Percentiles rank a stretch among this genome's conserved stretches.
Conservation (phyloP, 1,284 basidiomycete genomes). For the Rhodotorula sp. region DNA sequence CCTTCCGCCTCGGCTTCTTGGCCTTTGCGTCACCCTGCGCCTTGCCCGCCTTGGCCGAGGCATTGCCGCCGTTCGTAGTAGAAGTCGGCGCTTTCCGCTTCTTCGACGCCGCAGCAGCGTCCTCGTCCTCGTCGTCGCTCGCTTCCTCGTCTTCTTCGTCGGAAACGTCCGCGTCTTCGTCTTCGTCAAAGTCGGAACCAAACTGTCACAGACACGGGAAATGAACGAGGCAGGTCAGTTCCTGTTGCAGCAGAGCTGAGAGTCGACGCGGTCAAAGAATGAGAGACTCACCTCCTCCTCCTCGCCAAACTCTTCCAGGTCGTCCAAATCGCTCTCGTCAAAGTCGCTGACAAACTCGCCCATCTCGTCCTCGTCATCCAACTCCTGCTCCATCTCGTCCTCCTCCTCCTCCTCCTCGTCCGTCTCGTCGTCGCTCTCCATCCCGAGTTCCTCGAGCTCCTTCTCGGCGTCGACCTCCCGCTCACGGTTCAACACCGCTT, state of each 20-base stretch:
- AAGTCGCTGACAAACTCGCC: slow-evolving; percentile 81
- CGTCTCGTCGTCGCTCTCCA: slow-evolving; percentile 54
- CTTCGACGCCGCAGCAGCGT: slow-evolving; percentile 51
- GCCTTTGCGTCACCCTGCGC: slow-evolving; percentile 13
- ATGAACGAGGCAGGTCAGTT: not conserved
- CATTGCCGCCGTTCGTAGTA: not conserved
- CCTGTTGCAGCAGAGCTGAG: no score
- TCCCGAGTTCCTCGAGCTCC: slow-evolving; percentile 51
- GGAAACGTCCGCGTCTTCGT: slow-evolving; percentile 44
- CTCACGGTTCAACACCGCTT: slow-evolving; percentile 78
- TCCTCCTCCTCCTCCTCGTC: slow-evolving; percentile 57
- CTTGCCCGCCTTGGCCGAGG: slow-evolving; percentile 23
- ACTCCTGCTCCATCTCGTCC: slow-evolving; percentile 57
- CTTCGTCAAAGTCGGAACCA: slow-evolving; percentile 18
- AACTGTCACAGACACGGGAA: slow-evolving; percentile 42
- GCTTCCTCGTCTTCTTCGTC: slow-evolving; percentile 51
- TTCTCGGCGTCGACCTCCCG: slow-evolving; percentile 54
- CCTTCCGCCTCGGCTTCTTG: slow-evolving; percentile 48
- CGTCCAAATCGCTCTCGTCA: slow-evolving; percentile 61
- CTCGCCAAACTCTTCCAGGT: slow-evolving; percentile 50
- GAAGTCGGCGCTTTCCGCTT: slow-evolving; percentile 59
- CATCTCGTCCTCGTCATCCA: slow-evolving; percentile 59
- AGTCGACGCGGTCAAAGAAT: slow-evolving; percentile 22
- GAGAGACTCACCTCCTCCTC: slow-evolving; percentile 41
- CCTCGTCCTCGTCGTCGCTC: slow-evolving; percentile 52